Percentiles rank a stretch among this genome's conserved stretches.
Conservation (phyloP, 2,329 filamentous ascomycete species). For the Chaetomiaceae sp. region DNA sequence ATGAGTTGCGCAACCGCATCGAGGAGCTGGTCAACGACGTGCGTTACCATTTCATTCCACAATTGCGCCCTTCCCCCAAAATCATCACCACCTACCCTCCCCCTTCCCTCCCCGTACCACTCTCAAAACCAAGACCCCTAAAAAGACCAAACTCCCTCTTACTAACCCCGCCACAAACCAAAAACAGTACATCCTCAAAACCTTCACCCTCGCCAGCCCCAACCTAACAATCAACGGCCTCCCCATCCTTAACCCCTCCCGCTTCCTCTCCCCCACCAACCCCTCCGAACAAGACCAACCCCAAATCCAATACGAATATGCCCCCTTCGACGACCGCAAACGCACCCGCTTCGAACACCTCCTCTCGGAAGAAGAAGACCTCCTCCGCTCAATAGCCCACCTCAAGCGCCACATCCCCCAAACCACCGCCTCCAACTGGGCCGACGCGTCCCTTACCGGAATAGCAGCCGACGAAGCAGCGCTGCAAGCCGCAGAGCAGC, state of each 20-base stretch:
- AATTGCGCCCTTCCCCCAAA: too few species aligned
- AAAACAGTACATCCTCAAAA: slow-evolving; percentile 57
- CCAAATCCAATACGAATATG: slow-evolving; percentile 49
- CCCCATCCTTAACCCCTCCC: slow-evolving; percentile 36
- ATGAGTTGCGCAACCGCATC: slow-evolving; percentile 54
- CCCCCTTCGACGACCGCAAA: slow-evolving; percentile 56
- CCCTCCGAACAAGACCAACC: slow-evolving; percentile 21
- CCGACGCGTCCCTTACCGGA: slow-evolving; percentile 37
- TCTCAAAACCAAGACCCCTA: neutral
- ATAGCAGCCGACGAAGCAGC: slow-evolving; percentile 45
- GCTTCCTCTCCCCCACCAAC: slow-evolving; percentile 31
- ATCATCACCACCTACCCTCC: too few species aligned
- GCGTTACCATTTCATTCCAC: slow-evolving; percentile 5
- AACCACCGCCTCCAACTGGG: slow-evolving; percentile 39
- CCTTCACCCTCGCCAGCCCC: slow-evolving; percentile 53
- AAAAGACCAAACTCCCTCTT: neutral
- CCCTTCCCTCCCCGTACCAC: neutral
- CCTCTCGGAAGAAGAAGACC: slow-evolving; percentile 57
- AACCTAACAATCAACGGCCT: slow-evolving; percentile 62
- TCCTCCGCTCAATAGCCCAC: slow-evolving; percentile 58
- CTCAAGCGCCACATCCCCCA: slow-evolving; percentile 52
- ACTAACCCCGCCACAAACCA: too few species aligned
- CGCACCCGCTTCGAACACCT: slow-evolving; percentile 56
- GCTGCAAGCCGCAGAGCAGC: slow-evolving; percentile 29
- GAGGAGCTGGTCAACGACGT: slow-evolving; percentile 58